phyloP scores from a whole-genome alignment of 768 basidiomycete genomes.

The Mycena epipterygia region DNA sequence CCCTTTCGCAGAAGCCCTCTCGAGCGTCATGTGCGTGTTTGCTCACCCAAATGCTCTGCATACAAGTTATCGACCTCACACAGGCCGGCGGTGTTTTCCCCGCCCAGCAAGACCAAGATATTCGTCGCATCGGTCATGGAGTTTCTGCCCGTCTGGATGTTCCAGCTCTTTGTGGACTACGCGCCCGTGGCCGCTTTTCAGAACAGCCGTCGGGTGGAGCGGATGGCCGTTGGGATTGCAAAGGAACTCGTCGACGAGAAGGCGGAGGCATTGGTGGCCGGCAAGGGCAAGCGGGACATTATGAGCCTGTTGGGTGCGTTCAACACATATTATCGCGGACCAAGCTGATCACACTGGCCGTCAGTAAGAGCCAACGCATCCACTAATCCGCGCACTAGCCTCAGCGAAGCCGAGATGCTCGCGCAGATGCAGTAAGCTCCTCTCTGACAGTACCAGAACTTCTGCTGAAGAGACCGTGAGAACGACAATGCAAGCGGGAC shows the following conservation, averaged over 20 bases:
- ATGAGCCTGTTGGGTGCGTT: constrained; percentile 69
- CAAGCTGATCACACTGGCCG: background rate
- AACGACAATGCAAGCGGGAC: constrained; percentile 25
- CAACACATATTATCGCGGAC: background rate
- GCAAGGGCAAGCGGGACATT: constrained; percentile 66
- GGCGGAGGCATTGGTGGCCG: constrained; percentile 60
- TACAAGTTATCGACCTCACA: background rate
- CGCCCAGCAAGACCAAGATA: background rate
- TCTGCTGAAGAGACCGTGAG: background rate
- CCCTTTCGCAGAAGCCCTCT: background rate
- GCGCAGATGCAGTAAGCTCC: constrained; percentile 53
- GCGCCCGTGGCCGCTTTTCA: background rate
- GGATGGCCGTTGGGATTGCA: constrained; percentile 59
- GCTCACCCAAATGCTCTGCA: no score
- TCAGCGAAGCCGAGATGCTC: constrained; percentile 43
- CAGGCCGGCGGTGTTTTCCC: background rate
- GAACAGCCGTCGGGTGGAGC: constrained; percentile 3
- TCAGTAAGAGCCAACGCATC: constrained; percentile 42
- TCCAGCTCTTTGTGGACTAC: background rate
- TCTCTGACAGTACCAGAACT: background rate
- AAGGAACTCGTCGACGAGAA: constrained; percentile 63
- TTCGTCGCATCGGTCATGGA: constrained; percentile 21
- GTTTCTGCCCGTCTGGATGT: background rate
- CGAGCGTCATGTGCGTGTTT: constrained; percentile 8
- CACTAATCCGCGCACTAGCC: constrained; percentile 30